Evolutionary conservation across 2,329 filamentous ascomycete genomes (phyloP).

Genomic region (Neofusicoccum umdonicola): DNA sequence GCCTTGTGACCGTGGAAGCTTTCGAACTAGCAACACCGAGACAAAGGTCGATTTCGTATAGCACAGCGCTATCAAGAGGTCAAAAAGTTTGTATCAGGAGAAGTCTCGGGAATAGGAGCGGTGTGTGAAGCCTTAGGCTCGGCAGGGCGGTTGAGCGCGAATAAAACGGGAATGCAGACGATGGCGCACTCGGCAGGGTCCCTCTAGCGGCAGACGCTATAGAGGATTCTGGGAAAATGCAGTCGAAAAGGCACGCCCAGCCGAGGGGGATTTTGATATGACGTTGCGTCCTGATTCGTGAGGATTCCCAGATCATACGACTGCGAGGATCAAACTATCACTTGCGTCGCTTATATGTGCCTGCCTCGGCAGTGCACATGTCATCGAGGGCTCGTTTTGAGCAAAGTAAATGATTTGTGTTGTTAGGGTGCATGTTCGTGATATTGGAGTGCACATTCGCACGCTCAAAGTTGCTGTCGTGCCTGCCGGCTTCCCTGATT

Average conservation of each 20-base stretch:
- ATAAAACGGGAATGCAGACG: neutral
- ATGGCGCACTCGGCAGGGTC: neutral
- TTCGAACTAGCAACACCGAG: neutral
- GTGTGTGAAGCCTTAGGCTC: neutral
- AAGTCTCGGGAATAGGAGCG: neutral
- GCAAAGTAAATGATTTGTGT: neutral
- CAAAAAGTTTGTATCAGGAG: no score
- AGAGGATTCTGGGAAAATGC: neutral
- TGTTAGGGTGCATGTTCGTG: neutral
- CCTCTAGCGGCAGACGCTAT: neutral
- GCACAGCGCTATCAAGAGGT: neutral
- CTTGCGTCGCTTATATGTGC: neutral
- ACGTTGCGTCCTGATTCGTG: neutral
- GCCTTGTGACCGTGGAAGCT: neutral
- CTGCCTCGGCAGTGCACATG: neutral
- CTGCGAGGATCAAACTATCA: neutral
- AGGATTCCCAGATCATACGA: constrained; percentile 1
- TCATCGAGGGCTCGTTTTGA: neutral
- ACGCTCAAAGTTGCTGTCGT: neutral
- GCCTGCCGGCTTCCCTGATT: neutral
- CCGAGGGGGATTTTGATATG: neutral
- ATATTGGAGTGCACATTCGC: no score
- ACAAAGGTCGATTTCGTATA: neutral
- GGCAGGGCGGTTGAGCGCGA: neutral
- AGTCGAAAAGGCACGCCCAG: neutral